Evolutionary conservation across 2,329 filamentous ascomycete species (phyloP), one percentile per base, ranked within the genome.

Genomic region (Bipolaris gigantea): DNA sequence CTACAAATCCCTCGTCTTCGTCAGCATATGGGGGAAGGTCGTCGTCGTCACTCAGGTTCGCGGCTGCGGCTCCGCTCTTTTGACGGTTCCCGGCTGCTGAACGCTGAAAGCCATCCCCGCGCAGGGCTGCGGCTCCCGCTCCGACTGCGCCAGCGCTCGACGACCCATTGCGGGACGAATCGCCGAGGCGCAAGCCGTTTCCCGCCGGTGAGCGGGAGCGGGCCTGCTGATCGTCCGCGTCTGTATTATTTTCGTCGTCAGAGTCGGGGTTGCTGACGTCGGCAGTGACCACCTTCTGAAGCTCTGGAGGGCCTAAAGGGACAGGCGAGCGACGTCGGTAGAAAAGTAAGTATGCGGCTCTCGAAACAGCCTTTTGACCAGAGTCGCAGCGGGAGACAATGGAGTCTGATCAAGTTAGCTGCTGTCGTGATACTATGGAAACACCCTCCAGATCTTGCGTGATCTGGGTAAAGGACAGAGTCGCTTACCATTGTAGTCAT

Each of bases 321-420:
- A 76, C 76, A 7, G 83, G 81, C 5, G 91, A 90, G 60, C 91
- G 88, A 53, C 94, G 89, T 36, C 94, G 90, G 77, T 99, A 99
- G 80, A 99, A 99, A 32, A 99, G 81, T 10, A 99, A 83, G 75
- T 99, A 99, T 0, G 94, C 94, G 18, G 89, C 87, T 15, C 84
- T 77, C 4, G 90, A 89, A 5, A 96, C 84, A 8, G 91, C 84
- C 25, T 79, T 80, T 32, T 82, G 75, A 0, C 85, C 80, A 55
- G 89, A 83, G 25, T 79, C 80, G 6, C 83, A 80, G 62, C 81
- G 81, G 32, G 81, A 83, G 16, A 92, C 90, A 11, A 83, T 85
- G 7, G 90, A 89, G 75, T 97, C 92, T 96, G 65, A 3, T 11
- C 15, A 41, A 19, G 33, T 41, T 41, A 50, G 30, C 44, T 27